Evolutionary conservation across 1,284 basidiomycete species (phyloP).

Genomic region (Apiotrichum domesticum): DNA sequence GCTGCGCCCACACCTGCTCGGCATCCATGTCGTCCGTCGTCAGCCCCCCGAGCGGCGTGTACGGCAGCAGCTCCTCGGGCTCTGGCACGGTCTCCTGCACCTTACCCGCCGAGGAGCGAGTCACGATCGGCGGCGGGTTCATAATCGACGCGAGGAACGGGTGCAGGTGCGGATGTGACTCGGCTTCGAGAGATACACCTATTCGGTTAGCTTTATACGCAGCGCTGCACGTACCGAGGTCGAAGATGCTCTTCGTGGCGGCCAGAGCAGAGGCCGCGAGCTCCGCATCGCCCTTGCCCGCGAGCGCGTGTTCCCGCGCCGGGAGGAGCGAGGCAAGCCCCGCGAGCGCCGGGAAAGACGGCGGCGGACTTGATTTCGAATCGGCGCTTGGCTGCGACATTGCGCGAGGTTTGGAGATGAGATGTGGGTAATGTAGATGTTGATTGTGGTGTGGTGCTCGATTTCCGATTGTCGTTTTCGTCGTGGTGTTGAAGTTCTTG

Average conservation of each 20-base stretch:
- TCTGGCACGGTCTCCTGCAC: slow-evolving; percentile 20
- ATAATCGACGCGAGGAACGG: slow-evolving; percentile 62
- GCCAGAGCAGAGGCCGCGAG: slow-evolving; percentile 59
- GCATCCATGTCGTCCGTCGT: slow-evolving; percentile 76
- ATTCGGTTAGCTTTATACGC: not conserved
- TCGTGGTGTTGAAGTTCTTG: too few species aligned
- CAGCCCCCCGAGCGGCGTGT: slow-evolving; percentile 70
- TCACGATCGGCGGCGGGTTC: slow-evolving; percentile 54
- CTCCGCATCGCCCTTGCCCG: slow-evolving; percentile 52
- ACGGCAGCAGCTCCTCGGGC: slow-evolving; percentile 51
- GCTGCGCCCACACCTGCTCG: slow-evolving; percentile 88
- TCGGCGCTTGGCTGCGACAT: not conserved
- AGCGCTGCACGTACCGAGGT: slow-evolving; percentile 57
- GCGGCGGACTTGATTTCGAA: too few species aligned
- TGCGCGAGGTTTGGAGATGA: too few species aligned
- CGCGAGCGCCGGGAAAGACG: not conserved
- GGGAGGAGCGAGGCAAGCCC: slow-evolving; percentile 9
- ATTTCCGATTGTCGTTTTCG: too few species aligned
- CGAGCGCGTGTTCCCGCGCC: slow-evolving; percentile 26
- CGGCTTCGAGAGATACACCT: slow-evolving; percentile 54
- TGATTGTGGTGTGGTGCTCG: too few species aligned
- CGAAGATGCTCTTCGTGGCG: slow-evolving; percentile 71
- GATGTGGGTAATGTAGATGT: too few species aligned
- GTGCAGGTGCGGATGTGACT: slow-evolving; percentile 60
- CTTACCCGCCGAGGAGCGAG: slow-evolving; percentile 37